phyloP scores from a whole-genome alignment of 441 rosid species.

The Croton laevigatus region DNA sequence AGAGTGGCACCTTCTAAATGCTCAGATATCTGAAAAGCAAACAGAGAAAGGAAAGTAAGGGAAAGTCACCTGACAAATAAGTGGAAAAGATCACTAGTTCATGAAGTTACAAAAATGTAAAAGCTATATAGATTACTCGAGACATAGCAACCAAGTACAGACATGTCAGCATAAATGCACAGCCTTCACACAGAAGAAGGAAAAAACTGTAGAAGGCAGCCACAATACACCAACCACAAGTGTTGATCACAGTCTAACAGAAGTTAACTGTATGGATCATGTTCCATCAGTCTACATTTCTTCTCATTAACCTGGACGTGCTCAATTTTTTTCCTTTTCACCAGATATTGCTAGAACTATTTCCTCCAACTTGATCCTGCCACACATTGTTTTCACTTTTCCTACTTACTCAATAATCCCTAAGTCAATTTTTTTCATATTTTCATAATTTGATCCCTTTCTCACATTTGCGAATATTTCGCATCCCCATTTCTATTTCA shows the following conservation, averaged over 20 bases:
- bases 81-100: background rate
- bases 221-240: background rate
- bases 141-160: background rate
- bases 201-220: background rate
- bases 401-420: background rate
- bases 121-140: background rate
- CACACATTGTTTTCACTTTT: background rate
- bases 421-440: background rate
- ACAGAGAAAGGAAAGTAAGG: conserved; percentile 12
- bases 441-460: background rate
- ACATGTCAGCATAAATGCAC: background rate
- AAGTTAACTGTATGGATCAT: background rate
- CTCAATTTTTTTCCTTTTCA: background rate
- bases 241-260: background rate
- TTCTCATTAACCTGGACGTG: background rate
- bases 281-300: background rate
- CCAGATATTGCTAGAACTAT: background rate
- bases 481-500: background rate
- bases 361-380: background rate
- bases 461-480: background rate
- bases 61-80: background rate
- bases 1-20: conserved; percentile 60
- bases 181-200: background rate
- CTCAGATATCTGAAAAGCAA: conserved; percentile 55
- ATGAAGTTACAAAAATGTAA: background rate